A percentile compares a stretch with the other conserved stretches of the same genome.
Conservation (phyloP, 1,284 basidiomycete species). For the Malassezia globosa region DNA sequence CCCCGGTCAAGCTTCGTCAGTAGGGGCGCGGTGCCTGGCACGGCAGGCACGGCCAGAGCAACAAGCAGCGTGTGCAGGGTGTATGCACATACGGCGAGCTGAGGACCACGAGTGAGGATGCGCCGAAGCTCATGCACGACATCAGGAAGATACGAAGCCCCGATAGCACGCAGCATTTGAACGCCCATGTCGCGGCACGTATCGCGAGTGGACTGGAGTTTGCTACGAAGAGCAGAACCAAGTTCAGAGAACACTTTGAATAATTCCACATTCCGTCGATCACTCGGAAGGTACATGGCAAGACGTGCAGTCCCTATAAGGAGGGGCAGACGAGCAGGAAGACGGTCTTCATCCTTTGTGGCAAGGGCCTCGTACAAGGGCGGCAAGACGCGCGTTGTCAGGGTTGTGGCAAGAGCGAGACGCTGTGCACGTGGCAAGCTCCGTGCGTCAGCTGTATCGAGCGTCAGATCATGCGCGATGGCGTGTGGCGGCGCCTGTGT, state of each 20-base stretch:
- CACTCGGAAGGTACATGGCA: constrained; percentile 66
- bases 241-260: constrained; percentile 69
- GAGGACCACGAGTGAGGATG: constrained; percentile 78
- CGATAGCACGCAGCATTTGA: constrained; percentile 67
- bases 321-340: constrained; percentile 64
- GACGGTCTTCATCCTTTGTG: constrained; percentile 63
- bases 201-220: constrained; percentile 86
- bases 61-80: constrained; percentile 71
- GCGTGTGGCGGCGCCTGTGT: constrained; percentile 8
- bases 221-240: constrained; percentile 76
- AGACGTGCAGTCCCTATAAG: constrained; percentile 78
- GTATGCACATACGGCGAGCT: constrained; percentile 82
- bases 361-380: constrained; percentile 41
- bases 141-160: constrained; percentile 62
- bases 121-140: constrained; percentile 69
- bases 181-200: constrained; percentile 71
- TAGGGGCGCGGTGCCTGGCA: constrained; percentile 51
- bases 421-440: background rate
- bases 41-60: constrained; percentile 55
- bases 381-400: constrained; percentile 28
- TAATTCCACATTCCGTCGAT: constrained; percentile 55
- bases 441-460: too few relatives aligned
- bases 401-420: constrained; percentile 13
- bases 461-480: background rate
- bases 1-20: constrained; percentile 52